Conservation (phyloP, 192 early-diverging fungal genomes). For the Jimgerdemannia lactiflua region DNA sequence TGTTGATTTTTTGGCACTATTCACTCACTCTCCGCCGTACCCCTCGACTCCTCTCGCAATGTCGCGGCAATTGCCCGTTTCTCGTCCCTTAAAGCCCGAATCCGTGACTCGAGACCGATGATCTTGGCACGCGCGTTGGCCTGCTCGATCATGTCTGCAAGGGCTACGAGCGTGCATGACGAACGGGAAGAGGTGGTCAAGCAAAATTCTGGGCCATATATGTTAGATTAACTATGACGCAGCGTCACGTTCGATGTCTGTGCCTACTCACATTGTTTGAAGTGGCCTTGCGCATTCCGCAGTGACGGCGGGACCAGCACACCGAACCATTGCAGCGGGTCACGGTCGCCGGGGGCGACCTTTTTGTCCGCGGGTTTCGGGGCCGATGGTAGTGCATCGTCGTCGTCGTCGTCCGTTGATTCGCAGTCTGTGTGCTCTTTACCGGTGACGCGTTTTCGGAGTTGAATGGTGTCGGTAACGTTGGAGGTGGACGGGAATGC, state of each 20-base stretch:
- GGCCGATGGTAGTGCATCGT: background rate
- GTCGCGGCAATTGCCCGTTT: background rate
- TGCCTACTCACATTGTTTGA: slow-evolving; percentile 28
- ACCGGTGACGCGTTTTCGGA: background rate
- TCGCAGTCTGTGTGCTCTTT: slow-evolving; percentile 2
- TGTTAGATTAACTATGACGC: too few relatives aligned
- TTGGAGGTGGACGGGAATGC: background rate
- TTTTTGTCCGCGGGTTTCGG: slow-evolving; percentile 2
- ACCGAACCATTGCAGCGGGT: slow-evolving; percentile 47
- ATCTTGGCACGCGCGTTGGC: background rate
- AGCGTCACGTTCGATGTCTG: too few relatives aligned
- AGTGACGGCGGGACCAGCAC: slow-evolving; percentile 38
- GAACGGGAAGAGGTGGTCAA: too few relatives aligned
- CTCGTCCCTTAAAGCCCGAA: background rate
- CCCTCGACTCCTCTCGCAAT: background rate
- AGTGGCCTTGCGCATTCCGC: slow-evolving; percentile 30
- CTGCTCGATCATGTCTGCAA: slow-evolving; percentile 1
- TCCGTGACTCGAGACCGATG: background rate
- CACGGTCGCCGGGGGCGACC: slow-evolving; percentile 3
- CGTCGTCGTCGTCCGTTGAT: too few relatives aligned
- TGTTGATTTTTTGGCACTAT: too few relatives aligned
- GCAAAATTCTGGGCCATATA: too few relatives aligned
- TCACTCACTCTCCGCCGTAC: too few relatives aligned
- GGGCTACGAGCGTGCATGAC: background rate
- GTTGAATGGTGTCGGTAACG: background rate